Base-by-base conservation (phyloP, 2,329 filamentous ascomycete genomes). In the Pseudohalonectria lignicola region DNA sequence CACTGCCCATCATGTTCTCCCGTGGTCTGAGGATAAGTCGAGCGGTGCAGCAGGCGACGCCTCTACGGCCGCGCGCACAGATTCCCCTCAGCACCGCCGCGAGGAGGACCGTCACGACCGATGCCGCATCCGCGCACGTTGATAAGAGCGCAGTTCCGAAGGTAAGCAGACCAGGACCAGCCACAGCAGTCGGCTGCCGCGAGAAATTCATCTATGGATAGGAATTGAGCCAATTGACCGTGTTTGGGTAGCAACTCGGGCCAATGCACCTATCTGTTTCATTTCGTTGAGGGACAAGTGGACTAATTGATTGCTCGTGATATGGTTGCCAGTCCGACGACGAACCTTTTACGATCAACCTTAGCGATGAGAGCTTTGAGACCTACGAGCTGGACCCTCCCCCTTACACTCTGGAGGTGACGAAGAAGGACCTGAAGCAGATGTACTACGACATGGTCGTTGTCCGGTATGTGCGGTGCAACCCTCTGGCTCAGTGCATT, bases 361-460 rank as follows among this genome's bases (percentile, higher is more conserved):
- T 98, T 62, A 94, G 86, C 62, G 86, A 95, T 62, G 90, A 96
- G 82, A 90, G 86, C 71, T 98, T 96, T 71, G 92, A 98, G 77
- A 95, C 92, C 42, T 98, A 96, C 70, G 87, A 95, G 73, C 78
- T 98, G 60, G 92, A 98, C 68, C 88, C 90, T 52, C 92, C 92
- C 49, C 72, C 86, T 42, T 95, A 95, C 74, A 88, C 85, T 46
- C 69, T 98, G 52, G 73, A 93, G 55, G 85, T 87, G 47, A 96
- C 90, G 57, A 98, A 98, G 81, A 87, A 85, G 68, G 85, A 96
- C 71, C 72, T 98, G 62, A 96, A 94, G 79, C 75, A 93, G 74
- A 96, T 96, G 81, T 98, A 98, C 77, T 82, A 82, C 63, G 86
- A 96, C 64, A 96, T 98, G 92, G 90, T 96, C 39, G 71, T 78